Conservation (phyloP, 2,329 filamentous ascomycete species). For the Rhinocladiella mackenziei region DNA sequence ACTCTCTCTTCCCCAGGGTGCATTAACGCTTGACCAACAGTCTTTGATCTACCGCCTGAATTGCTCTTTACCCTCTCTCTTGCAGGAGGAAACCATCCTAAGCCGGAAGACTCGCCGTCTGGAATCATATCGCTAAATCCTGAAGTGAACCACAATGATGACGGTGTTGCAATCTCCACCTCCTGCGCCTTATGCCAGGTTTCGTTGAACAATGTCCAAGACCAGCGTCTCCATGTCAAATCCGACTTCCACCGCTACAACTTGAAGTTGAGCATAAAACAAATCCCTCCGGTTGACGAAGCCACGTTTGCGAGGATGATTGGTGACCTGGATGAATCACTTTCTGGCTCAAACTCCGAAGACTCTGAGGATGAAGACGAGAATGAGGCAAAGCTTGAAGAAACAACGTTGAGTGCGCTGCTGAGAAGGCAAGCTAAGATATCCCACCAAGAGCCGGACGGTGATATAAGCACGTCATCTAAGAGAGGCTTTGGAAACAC, state of each 20-base stretch:
- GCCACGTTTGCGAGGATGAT: constrained; percentile 81
- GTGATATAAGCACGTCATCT: constrained; percentile 45
- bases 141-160: constrained; percentile 28
- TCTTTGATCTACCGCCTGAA: constrained; percentile 76
- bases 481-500: constrained; percentile 60
- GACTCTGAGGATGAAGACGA: constrained; percentile 61
- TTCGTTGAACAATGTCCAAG: constrained; percentile 66
- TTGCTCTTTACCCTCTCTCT: constrained; percentile 65
- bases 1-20: background rate
- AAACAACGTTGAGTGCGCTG: constrained; percentile 69
- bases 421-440: constrained; percentile 79
- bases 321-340: constrained; percentile 85
- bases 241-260: constrained; percentile 95
- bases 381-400: constrained; percentile 49
- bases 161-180: constrained; percentile 54
- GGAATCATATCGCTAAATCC: background rate
- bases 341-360: constrained; percentile 69
- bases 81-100: constrained; percentile 25
- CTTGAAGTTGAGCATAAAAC: constrained; percentile 82
- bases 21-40: constrained; percentile 45
- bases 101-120: constrained; percentile 21
- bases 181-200: constrained; percentile 77
- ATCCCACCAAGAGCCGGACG: constrained; percentile 49
- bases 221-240: constrained; percentile 80
- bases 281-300: constrained; percentile 68